These are phyloP conservation scores for Fraxinus xanthoxyloides DNA, from an alignment of 305 asterid species.

Conservation along the genomic window DNA sequence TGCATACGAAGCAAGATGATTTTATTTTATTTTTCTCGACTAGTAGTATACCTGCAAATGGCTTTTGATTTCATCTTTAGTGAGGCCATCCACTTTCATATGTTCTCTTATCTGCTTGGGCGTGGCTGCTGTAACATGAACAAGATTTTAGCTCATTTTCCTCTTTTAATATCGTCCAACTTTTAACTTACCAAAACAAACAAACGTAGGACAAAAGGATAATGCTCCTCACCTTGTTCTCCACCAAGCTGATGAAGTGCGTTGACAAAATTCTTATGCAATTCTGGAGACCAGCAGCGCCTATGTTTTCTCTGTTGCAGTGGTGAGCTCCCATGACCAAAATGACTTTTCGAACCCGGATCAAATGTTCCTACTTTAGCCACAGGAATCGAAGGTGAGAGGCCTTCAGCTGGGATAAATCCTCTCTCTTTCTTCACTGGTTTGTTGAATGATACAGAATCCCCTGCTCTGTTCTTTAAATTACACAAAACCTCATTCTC, in stretches of 20 bases:
- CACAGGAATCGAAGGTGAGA: conserved; percentile 7
- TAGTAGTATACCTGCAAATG: conserved; percentile 40
- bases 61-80: conserved; percentile 51
- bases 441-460: conserved; percentile 32
- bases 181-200: background rate
- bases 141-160: background rate
- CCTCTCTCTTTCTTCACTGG: background rate
- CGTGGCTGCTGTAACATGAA: conserved; percentile 35
- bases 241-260: conserved; percentile 45
- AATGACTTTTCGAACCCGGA: background rate
- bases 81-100: conserved; percentile 47
- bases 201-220: background rate
- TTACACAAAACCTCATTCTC: conserved; percentile 5
- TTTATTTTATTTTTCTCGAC: background rate
- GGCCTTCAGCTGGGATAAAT: background rate
- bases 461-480: conserved; percentile 30
- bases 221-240: conserved; percentile 26
- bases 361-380: conserved; percentile 15
- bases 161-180: background rate
- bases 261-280: conserved; percentile 34
- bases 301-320: conserved; percentile 30
- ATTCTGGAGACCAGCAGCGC: conserved; percentile 45
- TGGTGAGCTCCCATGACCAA: background rate
- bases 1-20: background rate
- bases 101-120: conserved; percentile 45